Percentiles rank a stretch among this genome's conserved stretches.
Conservation (phyloP, 176 grass and related monocot species). For the Elymus sibiricus region DNA sequence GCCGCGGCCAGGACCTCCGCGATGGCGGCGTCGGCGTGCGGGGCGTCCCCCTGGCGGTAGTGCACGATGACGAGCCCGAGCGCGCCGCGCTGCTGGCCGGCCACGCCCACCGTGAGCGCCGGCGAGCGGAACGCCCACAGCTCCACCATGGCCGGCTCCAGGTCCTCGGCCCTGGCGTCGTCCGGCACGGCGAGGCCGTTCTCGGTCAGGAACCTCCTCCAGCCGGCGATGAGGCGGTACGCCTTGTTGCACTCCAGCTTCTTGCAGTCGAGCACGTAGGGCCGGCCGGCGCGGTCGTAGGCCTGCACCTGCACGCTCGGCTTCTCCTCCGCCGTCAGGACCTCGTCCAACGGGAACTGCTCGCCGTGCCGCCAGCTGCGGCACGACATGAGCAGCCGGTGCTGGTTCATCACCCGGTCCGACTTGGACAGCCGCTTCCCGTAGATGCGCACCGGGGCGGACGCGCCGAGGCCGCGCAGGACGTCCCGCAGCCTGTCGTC, state of each 20-base stretch:
- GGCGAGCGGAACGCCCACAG: conserved; percentile 10
- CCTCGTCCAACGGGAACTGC: neutral
- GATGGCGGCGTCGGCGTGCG: neutral
- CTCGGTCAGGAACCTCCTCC: neutral
- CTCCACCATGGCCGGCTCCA: neutral
- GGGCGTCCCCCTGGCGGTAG: neutral
- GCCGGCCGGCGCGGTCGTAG: neutral
- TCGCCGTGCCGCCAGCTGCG: neutral
- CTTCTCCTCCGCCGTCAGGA: neutral
- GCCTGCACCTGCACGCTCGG: neutral
- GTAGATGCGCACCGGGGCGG: neutral
- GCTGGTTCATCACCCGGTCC: neutral
- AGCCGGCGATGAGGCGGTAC: neutral
- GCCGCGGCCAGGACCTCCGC: neutral
- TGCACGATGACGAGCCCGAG: neutral
- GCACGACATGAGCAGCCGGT: neutral
- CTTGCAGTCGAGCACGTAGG: neutral
- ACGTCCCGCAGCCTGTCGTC: neutral
- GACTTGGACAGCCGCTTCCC: neutral
- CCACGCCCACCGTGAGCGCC: neutral
- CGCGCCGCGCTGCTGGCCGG: neutral
- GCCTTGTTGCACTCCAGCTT: neutral
- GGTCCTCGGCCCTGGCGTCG: neutral
- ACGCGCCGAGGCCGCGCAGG: neutral
- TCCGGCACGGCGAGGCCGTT: neutral